Base-by-base conservation (phyloP, 176 grass and related monocot species). In the Neostapfia colusana region DNA sequence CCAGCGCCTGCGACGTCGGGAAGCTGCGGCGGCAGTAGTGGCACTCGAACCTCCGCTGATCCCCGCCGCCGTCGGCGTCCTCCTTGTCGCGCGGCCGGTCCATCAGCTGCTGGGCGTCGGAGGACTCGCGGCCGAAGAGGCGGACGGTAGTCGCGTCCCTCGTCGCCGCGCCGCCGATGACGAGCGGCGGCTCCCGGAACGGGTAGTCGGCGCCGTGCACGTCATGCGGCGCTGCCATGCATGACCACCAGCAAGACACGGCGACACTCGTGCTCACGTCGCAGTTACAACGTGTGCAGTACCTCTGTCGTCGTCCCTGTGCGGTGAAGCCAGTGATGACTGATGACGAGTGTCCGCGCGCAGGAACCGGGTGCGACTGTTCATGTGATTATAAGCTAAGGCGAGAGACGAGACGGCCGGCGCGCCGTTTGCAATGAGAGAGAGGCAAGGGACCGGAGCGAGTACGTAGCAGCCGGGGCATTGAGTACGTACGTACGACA, bases 21-120 rank as follows among this genome's bases (percentile, higher is more conserved):
- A 99, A 99, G 82, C 92, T 90, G 77, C 95, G 95, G 82, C 77
- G 92, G 79, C 95, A 99, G 87, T 99, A 99, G 81, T 95, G 95
- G 75, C 95, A 99, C 85, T 92, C 91, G 84, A 99, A 99, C 80
- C 72, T 95, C 42, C 91, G 81, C 39, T 42, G 36, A 4, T 3
- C 74, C 5, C 13, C 43, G 11, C 2, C 45, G 0, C 10, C 21
- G 13, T 2, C n/a, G n/a, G n/a, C 69, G 18, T 8, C 79, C 7
- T 12, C 77, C 15, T 14, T 41, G 8, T 2, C 17, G 1, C 7
- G 21, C 69, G 13, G 24, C 71, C 2, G 49, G 1, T 53, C 77
- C 42, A 12, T 13, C 42, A 42, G 8, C 28, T 16, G 43, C 50
- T 25, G 70, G 21, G 84, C 82, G 76, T 85, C 83, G 79, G 87